phyloP scores from a whole-genome alignment of 164 flowering plant genomes.

The Vitis cinerea region DNA sequence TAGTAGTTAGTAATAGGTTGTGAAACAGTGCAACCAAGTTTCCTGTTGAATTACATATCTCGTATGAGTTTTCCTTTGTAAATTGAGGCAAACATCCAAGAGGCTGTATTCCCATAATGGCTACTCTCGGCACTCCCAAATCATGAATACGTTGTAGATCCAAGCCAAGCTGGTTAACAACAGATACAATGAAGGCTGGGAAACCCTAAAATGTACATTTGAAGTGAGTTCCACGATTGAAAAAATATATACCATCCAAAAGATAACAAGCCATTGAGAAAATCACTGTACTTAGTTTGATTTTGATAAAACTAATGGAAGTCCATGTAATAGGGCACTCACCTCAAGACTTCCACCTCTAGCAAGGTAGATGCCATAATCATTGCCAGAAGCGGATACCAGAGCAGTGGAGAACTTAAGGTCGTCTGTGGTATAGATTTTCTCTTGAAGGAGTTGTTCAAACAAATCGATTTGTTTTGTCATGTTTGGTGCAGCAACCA shows the following conservation, averaged over 20 bases:
- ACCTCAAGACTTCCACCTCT: neutral
- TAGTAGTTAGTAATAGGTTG: slow-evolving; percentile 9
- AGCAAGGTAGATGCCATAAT: neutral
- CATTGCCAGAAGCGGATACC: neutral
- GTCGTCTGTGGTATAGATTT: neutral
- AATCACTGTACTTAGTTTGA: neutral
- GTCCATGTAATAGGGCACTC: no score
- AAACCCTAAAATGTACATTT: neutral
- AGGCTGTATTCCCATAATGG: slow-evolving; percentile 4
- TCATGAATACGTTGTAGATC: slow-evolving; percentile 7
- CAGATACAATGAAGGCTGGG: neutral
- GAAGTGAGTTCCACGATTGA: no score
- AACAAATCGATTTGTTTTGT: neutral
- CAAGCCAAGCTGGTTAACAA: slow-evolving; percentile 6
- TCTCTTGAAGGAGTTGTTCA: neutral
- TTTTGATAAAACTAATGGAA: no score
- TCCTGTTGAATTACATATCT: neutral
- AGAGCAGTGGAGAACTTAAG: neutral
- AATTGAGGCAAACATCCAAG: slow-evolving; percentile 13
- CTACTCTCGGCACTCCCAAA: slow-evolving; percentile 9
- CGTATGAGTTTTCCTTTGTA: neutral
- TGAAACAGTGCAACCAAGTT: slow-evolving; percentile 2
- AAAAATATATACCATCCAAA: no score
- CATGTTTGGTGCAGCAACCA: neutral
- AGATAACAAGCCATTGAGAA: neutral